Base-by-base conservation (phyloP, 2,329 filamentous ascomycete genomes). In the Colletotrichum sansevieriae region DNA sequence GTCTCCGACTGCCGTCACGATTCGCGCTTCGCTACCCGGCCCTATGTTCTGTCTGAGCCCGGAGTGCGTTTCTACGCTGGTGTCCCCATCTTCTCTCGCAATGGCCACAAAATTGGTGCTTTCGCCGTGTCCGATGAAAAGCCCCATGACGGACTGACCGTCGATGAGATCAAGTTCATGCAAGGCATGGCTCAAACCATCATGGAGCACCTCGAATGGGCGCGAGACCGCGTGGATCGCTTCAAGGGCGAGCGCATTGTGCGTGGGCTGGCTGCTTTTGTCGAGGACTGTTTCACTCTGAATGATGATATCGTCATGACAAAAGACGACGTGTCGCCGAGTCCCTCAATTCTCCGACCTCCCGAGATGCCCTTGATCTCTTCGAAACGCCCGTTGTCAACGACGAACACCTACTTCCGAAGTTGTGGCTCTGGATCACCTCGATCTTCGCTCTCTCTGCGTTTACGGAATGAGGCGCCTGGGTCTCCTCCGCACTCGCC, bases 161-260 rank as follows among this genome's bases (percentile, higher is more conserved):
- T 79, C 0, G 80, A 80, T 9, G 84, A 88, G 57, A 70, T 85
- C 2, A 79, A 82, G 22, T 89, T 88, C 56, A 78, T 92, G 75
- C 82, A 84, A 49, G 87, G 88, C 46, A 82, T 91, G 77, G 81
- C 84, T 0, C 78, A 79, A 18, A 85, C 87, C 4, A 81, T 89
- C 4, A 88, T 89, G 79, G 84, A 88, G 43, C 89, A 91, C 65
- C 76, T 92, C 9, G 88, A 89, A 77, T 85, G 82, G 80, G 86
- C 80, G 51, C 82, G 83, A 71, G 83, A 80, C 70, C 84, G 78
- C 61, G 85, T 82, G 63, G 87, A 84, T 72, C 85, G 84, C 72
- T 84, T 80, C 73, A 83, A 82, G 72, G 85, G 81, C 46, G 87
- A 83, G 70, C 84, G 82, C 73, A 89, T 85, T 78, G 84, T 84